Evolutionary conservation across 345 rosid genomes (phyloP).

Genomic region (Mangifera indica): DNA sequence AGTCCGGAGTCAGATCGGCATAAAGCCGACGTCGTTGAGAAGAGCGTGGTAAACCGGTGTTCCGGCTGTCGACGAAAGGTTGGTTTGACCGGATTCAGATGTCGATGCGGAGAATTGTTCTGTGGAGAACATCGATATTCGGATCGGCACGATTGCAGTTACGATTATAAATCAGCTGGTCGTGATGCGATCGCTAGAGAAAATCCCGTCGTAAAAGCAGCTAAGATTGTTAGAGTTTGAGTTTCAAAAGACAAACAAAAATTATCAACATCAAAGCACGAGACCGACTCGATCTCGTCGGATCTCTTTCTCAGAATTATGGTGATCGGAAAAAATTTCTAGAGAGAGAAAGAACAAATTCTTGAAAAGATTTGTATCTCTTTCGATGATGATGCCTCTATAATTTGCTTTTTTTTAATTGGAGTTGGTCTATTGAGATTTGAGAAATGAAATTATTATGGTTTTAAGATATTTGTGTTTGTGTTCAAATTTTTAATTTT

Average conservation of each 20-base stretch:
- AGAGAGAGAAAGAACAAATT: constrained; percentile 10
- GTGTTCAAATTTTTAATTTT: background rate
- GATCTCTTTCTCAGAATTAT: constrained; percentile 19
- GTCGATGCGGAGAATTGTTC: constrained; percentile 94
- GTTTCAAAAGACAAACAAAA: background rate
- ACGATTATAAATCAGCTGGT: constrained; percentile 86
- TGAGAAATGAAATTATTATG: constrained; percentile 35
- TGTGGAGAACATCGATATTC: constrained; percentile 94
- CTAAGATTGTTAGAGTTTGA: constrained; percentile 90
- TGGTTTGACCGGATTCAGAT: constrained; percentile 94
- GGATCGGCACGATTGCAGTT: constrained; percentile 92
- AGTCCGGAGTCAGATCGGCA: constrained; percentile 21
- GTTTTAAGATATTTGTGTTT: background rate
- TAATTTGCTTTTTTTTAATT: constrained; percentile 7
- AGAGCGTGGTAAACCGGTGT: constrained; percentile 73
- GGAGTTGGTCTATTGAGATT: constrained; percentile 10
- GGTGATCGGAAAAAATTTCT: constrained; percentile 6
- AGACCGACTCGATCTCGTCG: background rate
- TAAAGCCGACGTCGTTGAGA: constrained; percentile 35
- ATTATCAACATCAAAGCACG: background rate
- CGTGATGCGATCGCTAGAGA: constrained; percentile 92
- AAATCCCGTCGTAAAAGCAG: constrained; percentile 94
- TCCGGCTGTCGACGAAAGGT: constrained; percentile 82
- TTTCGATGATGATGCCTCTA: background rate
- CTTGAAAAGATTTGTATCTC: too few relatives aligned